phyloP scores from a whole-genome alignment of 2,329 filamentous ascomycete species.

The Alternaria burnsii region DNA sequence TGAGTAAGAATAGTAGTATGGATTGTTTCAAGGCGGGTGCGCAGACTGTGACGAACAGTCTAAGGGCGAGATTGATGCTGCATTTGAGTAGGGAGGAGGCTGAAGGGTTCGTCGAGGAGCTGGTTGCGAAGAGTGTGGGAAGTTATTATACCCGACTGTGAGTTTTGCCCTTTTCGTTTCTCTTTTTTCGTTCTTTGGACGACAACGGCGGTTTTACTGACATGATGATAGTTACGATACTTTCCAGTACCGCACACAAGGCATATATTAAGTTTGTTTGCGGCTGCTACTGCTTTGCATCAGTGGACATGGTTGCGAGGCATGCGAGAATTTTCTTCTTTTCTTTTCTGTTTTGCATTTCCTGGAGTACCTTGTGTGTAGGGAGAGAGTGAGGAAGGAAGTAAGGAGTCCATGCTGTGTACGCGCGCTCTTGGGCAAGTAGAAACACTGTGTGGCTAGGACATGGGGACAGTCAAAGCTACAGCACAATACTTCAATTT shows the following conservation, averaged over 20 bases:
- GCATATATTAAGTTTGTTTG: slow-evolving; percentile 71
- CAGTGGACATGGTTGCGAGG: background rate
- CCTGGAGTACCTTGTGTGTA: background rate
- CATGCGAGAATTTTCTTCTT: background rate
- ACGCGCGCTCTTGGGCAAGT: background rate
- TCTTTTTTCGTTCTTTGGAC: background rate
- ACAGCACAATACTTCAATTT: too few species aligned
- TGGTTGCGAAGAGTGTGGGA: slow-evolving; percentile 81
- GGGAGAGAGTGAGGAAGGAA: background rate
- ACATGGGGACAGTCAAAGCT: background rate
- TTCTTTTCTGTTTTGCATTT: background rate
- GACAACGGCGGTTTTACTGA: background rate
- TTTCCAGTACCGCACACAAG: slow-evolving; percentile 87
- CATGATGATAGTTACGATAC: slow-evolving; percentile 74
- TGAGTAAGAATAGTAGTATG: slow-evolving; percentile 85
- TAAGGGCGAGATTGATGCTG: slow-evolving; percentile 80
- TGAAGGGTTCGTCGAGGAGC: slow-evolving; percentile 81
- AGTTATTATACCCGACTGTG: slow-evolving; percentile 88
- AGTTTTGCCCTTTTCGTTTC: slow-evolving; percentile 46
- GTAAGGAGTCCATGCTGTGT: background rate
- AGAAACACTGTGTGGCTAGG: background rate
- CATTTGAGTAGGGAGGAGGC: slow-evolving; percentile 85
- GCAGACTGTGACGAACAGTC: slow-evolving; percentile 71
- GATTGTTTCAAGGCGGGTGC: slow-evolving; percentile 79
- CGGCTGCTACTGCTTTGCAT: background rate